Conservation (phyloP, 2,329 filamentous ascomycete genomes). For the Massarina eburnea region DNA sequence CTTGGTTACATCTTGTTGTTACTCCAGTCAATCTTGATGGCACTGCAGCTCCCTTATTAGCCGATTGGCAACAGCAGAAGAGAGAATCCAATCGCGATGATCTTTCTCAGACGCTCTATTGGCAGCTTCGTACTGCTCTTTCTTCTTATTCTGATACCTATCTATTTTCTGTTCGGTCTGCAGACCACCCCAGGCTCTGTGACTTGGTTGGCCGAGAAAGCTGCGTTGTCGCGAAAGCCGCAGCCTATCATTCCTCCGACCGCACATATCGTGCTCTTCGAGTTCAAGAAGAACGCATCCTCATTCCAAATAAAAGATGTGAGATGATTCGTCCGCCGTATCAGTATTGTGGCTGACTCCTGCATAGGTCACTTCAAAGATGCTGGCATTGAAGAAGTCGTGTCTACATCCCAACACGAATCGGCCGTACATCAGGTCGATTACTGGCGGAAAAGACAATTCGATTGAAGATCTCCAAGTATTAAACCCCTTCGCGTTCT, state of each 20-base stretch:
- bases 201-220: constrained; percentile 8
- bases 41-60: neutral
- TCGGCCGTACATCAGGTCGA: constrained; percentile 30
- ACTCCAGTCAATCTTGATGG: neutral
- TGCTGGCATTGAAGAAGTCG: constrained; percentile 32
- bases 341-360: constrained; percentile 1
- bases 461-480: constrained; percentile 39
- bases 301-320: constrained; percentile 33
- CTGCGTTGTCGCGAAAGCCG: constrained; percentile 17
- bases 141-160: constrained; percentile 16
- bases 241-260: constrained; percentile 22
- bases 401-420: constrained; percentile 31
- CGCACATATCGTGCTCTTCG: constrained; percentile 36
- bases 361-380: constrained; percentile 29
- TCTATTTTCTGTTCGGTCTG: constrained; percentile 16
- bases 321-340: constrained; percentile 1
- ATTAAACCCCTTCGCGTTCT: neutral
- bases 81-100: constrained; percentile 1
- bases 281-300: constrained; percentile 33
- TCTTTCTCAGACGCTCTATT: constrained; percentile 6
- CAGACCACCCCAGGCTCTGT: constrained; percentile 8
- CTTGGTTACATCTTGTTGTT: too few species aligned
- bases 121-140: constrained; percentile 7
- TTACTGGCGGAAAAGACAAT: constrained; percentile 36
- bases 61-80: neutral